Evolutionary conservation across 2,329 filamentous ascomycete genomes (phyloP).

Genomic region (Phoma herbarum): DNA sequence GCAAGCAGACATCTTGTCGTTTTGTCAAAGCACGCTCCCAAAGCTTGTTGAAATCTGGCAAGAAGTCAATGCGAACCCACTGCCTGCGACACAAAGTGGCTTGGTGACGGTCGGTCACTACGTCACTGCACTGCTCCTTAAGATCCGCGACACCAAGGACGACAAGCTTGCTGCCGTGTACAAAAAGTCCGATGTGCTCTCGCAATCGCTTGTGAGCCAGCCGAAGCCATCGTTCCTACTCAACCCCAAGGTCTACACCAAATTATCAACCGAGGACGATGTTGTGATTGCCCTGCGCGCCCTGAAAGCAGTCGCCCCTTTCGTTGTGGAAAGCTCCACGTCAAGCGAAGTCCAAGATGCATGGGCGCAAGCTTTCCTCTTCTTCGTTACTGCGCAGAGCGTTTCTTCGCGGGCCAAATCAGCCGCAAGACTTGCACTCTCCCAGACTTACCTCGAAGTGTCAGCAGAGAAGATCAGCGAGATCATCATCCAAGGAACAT

Average conservation of each 20-base stretch:
- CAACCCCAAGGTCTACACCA: constrained; percentile 84
- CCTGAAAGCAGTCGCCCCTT: constrained; percentile 68
- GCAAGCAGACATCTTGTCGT: constrained; percentile 56
- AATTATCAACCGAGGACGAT: constrained; percentile 78
- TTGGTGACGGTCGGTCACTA: constrained; percentile 83
- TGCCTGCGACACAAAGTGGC: constrained; percentile 81
- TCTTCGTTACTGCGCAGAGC: constrained; percentile 71
- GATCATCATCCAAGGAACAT: constrained; percentile 76
- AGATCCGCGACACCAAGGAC: constrained; percentile 62
- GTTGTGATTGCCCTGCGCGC: constrained; percentile 78
- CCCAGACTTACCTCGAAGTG: constrained; percentile 67
- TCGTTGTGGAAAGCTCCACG: constrained; percentile 60
- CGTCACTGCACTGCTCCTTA: constrained; percentile 69
- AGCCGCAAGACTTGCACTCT: constrained; percentile 68
- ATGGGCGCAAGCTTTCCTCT: constrained; percentile 90
- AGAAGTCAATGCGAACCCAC: constrained; percentile 80
- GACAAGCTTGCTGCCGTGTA: constrained; percentile 65
- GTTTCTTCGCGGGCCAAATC: constrained; percentile 71
- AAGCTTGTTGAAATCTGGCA: constrained; percentile 75
- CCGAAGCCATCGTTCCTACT: constrained; percentile 89
- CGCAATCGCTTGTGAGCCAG: constrained; percentile 73
- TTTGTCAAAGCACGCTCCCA: constrained; percentile 61
- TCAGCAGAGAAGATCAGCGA: constrained; percentile 66
- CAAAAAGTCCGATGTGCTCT: constrained; percentile 69
- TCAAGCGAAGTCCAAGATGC: constrained; percentile 63